These are phyloP conservation scores for Aureobasidium sp. DNA, from an alignment of 2,329 filamentous ascomycete species.

Conservation along the genomic window DNA sequence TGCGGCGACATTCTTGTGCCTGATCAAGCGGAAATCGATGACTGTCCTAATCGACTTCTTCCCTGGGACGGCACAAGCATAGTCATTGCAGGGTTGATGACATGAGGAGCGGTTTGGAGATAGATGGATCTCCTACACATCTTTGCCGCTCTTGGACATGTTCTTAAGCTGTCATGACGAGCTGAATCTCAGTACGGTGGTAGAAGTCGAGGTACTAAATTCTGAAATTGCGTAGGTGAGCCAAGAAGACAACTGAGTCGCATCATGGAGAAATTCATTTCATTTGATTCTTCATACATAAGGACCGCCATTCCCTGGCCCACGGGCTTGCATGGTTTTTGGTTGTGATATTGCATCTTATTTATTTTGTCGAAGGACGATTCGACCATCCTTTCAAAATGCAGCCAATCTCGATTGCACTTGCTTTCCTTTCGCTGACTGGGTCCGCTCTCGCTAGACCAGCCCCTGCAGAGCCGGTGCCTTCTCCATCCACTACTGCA, in stretches of 20 bases:
- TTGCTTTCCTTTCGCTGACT: slow-evolving; percentile 4
- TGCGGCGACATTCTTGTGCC: background rate
- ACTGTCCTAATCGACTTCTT: background rate
- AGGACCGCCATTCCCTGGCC: background rate
- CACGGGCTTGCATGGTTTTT: background rate
- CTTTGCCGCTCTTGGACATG: background rate
- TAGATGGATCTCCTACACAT: background rate
- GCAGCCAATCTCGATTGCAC: background rate
- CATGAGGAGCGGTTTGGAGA: background rate
- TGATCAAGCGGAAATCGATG: background rate
- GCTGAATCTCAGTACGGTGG: background rate
- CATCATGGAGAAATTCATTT: background rate
- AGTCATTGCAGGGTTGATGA: background rate
- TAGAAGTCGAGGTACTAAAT: background rate
- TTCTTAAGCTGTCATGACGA: slow-evolving; percentile 1
- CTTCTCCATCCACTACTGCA: background rate
- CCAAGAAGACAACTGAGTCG: background rate
- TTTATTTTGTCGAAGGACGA: background rate
- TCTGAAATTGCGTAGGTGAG: background rate
- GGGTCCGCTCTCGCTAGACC: slow-evolving; percentile 12
- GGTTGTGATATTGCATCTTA: background rate
- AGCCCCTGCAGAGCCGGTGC: slow-evolving; percentile 13
- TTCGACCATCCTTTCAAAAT: background rate
- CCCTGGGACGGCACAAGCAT: background rate
- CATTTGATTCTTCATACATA: background rate